Conservation (phyloP, 352 stramenopile genomes). For the Pelagophyceae sp. region DNA sequence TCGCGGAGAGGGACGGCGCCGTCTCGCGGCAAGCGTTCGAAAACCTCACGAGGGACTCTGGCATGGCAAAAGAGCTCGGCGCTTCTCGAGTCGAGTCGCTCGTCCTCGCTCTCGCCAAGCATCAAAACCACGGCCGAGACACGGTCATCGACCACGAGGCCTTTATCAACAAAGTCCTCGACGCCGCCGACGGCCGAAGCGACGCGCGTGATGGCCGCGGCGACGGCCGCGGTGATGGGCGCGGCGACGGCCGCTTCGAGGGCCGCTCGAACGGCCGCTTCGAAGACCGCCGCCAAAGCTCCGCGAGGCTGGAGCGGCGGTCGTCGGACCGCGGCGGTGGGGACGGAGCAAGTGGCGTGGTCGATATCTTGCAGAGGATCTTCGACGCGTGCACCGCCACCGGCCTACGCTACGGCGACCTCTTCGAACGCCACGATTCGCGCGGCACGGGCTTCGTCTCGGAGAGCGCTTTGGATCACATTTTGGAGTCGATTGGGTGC, state of each 20-base stretch:
- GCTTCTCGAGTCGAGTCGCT: not conserved
- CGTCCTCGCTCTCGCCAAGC: not conserved
- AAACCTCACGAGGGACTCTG: not conserved
- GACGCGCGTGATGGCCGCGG: too few relatives aligned
- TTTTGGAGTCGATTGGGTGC: not conserved
- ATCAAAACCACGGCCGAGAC: not conserved
- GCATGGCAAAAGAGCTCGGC: not conserved
- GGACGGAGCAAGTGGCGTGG: too few relatives aligned
- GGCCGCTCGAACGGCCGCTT: too few relatives aligned
- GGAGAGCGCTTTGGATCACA: not conserved
- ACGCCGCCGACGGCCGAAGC: too few relatives aligned
- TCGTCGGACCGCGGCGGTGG: too few relatives aligned
- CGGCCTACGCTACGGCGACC: not conserved
- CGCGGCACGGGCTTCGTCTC: not conserved
- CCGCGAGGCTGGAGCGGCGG: too few relatives aligned
- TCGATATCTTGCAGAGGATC: not conserved
- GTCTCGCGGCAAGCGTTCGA: not conserved
- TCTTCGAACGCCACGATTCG: not conserved
- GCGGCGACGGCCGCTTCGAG: too few relatives aligned
- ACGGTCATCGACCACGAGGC: not conserved
- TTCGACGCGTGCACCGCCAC: not conserved
- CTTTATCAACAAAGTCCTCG: not conserved
- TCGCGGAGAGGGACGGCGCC: not conserved
- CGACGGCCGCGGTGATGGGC: too few relatives aligned
- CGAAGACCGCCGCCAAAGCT: too few relatives aligned